A percentile compares a stretch with the other conserved stretches of the same genome.
Evolutionary conservation across 1,284 basidiomycete species (phyloP).

Genomic region (Irpex lacteus): DNA sequence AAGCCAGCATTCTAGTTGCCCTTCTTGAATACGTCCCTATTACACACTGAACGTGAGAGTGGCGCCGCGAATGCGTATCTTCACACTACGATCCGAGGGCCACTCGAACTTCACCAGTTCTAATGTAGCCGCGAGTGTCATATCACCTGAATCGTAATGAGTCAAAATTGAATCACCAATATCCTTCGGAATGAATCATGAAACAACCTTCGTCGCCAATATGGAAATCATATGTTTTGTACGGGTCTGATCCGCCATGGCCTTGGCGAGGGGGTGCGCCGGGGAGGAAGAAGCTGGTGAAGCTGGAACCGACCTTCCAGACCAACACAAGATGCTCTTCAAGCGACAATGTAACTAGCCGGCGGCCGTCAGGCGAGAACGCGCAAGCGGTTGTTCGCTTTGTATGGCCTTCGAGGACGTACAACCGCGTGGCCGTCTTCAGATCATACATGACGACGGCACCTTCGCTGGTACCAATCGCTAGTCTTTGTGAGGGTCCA

Average conservation of each 20-base stretch:
- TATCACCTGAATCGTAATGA: conserved; percentile 44
- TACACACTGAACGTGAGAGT: conserved; percentile 81
- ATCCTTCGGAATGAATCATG: no score
- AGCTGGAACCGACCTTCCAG: conserved; percentile 88
- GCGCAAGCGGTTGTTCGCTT: conserved; percentile 76
- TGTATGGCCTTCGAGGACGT: conserved; percentile 91
- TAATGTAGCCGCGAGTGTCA: conserved; percentile 70
- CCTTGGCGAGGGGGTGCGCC: conserved; percentile 92
- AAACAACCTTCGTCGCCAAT: conserved; percentile 56
- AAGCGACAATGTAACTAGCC: conserved; percentile 85
- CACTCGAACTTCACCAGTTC: conserved; percentile 81
- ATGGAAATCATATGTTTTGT: conserved; percentile 79
- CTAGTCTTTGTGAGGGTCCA: conserved; percentile 80
- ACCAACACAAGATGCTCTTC: conserved; percentile 81
- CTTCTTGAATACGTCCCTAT: background rate
- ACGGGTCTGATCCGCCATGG: conserved; percentile 76
- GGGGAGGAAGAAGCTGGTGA: conserved; percentile 87
- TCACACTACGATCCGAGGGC: conserved; percentile 78
- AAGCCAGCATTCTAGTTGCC: background rate
- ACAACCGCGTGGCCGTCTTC: conserved; percentile 92
- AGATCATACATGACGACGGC: conserved; percentile 96
- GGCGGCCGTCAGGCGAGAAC: conserved; percentile 90
- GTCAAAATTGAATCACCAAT: background rate
- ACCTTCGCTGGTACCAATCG: conserved; percentile 93
- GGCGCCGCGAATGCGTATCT: conserved; percentile 77